Percentiles rank a stretch among this genome's conserved stretches.
Evolutionary conservation across 2,329 filamentous ascomycete species (phyloP).

Genomic region (Stagonosporopsis cucurbitacearum): DNA sequence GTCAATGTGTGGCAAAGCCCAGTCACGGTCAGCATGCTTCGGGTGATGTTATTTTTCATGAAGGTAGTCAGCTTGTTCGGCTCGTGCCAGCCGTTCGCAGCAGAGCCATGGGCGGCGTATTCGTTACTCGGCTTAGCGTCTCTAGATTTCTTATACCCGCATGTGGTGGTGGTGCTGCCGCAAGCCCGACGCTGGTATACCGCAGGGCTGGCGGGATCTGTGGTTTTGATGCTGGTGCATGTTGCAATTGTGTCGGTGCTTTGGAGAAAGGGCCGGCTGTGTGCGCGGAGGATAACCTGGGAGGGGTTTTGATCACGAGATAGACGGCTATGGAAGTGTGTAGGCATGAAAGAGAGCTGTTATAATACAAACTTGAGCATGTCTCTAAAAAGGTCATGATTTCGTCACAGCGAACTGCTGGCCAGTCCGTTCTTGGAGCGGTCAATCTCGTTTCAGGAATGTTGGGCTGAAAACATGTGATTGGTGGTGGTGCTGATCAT

Average conservation of each 20-base stretch:
- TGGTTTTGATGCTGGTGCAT: conserved; percentile 57
- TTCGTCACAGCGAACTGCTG: conserved; percentile 8
- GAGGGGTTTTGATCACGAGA: conserved; percentile 16
- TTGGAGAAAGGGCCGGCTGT: conserved; percentile 38
- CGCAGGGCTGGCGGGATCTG: conserved; percentile 50
- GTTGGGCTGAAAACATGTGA: conserved; percentile 15
- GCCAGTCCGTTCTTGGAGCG: conserved; percentile 13
- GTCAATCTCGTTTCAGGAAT: conserved; percentile 18
- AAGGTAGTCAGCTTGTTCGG: conserved; percentile 72
- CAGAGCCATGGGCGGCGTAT: conserved; percentile 69
- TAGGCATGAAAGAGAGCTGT: background rate
- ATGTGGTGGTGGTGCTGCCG: background rate
- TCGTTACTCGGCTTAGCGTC: conserved; percentile 73
- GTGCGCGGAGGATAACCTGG: conserved; percentile 39
- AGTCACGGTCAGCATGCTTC: conserved; percentile 49
- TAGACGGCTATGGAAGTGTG: background rate
- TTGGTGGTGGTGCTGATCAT: conserved; percentile 11
- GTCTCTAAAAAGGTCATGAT: conserved; percentile 1
- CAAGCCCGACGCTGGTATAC: conserved; percentile 22
- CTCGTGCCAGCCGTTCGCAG: conserved; percentile 74
- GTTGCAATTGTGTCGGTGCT: conserved; percentile 52
- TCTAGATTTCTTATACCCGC: conserved; percentile 62
- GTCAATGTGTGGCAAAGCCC: conserved; percentile 36
- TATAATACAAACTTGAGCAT: background rate
- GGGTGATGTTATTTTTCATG: conserved; percentile 68